Base-by-base conservation (phyloP, 176 grass and related monocot genomes). In the Bothriochloa decipiens region DNA sequence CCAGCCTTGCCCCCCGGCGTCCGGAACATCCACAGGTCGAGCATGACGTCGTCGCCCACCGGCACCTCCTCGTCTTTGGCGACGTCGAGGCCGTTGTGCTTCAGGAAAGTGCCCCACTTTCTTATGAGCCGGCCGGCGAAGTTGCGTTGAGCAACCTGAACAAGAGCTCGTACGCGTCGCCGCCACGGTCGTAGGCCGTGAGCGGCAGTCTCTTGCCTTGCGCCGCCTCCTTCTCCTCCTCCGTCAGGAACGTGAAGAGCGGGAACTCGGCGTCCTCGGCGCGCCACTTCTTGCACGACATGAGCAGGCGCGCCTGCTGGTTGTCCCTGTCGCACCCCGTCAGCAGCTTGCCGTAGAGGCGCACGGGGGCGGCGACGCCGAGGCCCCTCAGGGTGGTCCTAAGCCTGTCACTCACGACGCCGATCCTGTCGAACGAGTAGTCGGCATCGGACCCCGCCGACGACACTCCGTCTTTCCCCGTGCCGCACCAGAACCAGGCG, bases 21-120 rank as follows among this genome's bases (percentile, higher is more conserved):
- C 2, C 77, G 77, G 61, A 79, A 79, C 25, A 65, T 0, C 77
- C 61, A 79, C 25, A 79, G 39, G 9, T 79, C 77, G 25, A 79
- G 0, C 77, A 79, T 22, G 20, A 79, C 77, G 39, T 46, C 58
- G 3, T 7, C 18, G 23, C 1, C 15, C 1, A 1, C 2, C 23
- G 1, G 2, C 9, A 1, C 4, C 14, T 16, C 16, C 53, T 57
- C 18, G 7, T 0, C 6, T 57, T 10, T 2, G 1, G 0, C 2
- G 12, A 12, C 76, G 60, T 4, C 60, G 77, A 79, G 77, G 8
- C 16, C 77, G 16, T 65, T 79, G 0, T 0, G 0, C 25, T 0
- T 6, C 4, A 79, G 25, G 10, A 79, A 65, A 0, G 20, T 0
- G 1, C 40, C 1, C 77, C 77, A 79, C 0, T 18, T 2, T 0